Evolutionary conservation across 2,329 filamentous ascomycete species (phyloP), one percentile per base, ranked within the genome.

Genomic region (Aquanectria penicillioides): DNA sequence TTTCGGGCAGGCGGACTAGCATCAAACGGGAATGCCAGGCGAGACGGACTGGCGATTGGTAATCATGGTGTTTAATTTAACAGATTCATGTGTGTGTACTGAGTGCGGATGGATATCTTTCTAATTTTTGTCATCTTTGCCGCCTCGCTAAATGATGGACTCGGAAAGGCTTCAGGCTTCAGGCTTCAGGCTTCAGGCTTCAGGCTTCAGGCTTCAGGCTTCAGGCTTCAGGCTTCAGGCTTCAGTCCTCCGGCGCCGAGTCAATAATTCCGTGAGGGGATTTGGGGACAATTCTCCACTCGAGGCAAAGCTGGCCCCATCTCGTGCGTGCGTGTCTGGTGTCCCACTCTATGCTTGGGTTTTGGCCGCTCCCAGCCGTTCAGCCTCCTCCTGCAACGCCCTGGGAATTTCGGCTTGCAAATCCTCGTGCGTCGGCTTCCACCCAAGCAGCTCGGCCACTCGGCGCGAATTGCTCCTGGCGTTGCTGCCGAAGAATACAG

Each of bases 401-500:
- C 69, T 61, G 0, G 69, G 66, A 37, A 75, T 74, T 33, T 75
- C 72, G 2, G 83, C 82, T 50, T 81, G 73, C 50, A 89, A 50
- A n/a, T 75, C 76, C 34, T 77, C 77, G 63, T 80, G 75, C 17
- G 70, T 74, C 0, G 86, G 83, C 46, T 77, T 75, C 87, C 86
- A 89, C 0, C 80, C 81, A 7, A 89, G 65, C 36, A 86, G 61
- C 63, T 83, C 79, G 34, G 75, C 80, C 6, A 78, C 86, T 28
- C 86, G 77, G 46, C 77, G 75, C 0, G 86, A 81, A 51, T 74
- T 78, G 26, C 80, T 80, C 58, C 82, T 74, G 11, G 86, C 86
- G 62, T 89, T 89, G 43, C 80, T 79, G 0, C 86, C 86, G 75
- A 84, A 87, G 5, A 83, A 73, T 6, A 83, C 73, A 36, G 77